Evolutionary conservation across 345 rosid genomes (phyloP).

Genomic region (Dipteronia dyeriana): DNA sequence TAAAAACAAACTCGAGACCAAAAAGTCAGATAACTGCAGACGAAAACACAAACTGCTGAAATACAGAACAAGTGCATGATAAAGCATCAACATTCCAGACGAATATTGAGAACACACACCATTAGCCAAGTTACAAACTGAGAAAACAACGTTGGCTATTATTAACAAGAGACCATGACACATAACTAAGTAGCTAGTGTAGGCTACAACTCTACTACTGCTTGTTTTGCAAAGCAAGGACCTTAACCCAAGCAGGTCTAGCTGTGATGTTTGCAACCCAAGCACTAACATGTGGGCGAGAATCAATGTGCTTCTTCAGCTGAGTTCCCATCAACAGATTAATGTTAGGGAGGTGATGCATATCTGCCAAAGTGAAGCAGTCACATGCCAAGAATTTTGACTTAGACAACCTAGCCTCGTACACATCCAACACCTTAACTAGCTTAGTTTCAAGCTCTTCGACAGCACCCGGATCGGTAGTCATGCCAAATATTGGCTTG

Average conservation of each 20-base stretch:
- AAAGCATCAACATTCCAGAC: too few species aligned
- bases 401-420: slow-evolving; percentile 56
- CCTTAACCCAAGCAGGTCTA: slow-evolving; percentile 69
- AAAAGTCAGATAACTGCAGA: too few species aligned
- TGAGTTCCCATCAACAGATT: slow-evolving; percentile 43
- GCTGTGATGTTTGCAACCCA: slow-evolving; percentile 60
- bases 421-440: slow-evolving; percentile 54
- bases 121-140: neutral
- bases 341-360: slow-evolving; percentile 68
- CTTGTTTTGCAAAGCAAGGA: slow-evolving; percentile 40
- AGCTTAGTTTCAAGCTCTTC: slow-evolving; percentile 57
- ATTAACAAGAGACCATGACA: neutral
- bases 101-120: slow-evolving; percentile 3
- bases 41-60: too few species aligned
- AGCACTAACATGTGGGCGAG: slow-evolving; percentile 49
- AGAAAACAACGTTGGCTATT: neutral
- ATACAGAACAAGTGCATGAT: too few species aligned
- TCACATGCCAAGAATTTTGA: slow-evolving; percentile 70
- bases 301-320: slow-evolving; percentile 42
- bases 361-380: slow-evolving; percentile 64
- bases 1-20: neutral
- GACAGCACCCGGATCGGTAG: slow-evolving; percentile 51
- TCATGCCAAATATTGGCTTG: slow-evolving; percentile 53
- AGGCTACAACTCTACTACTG: slow-evolving; percentile 4
- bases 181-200: neutral